Conservation (phyloP, 352 stramenopile genomes). For the Thalassiosira mediterranea region DNA sequence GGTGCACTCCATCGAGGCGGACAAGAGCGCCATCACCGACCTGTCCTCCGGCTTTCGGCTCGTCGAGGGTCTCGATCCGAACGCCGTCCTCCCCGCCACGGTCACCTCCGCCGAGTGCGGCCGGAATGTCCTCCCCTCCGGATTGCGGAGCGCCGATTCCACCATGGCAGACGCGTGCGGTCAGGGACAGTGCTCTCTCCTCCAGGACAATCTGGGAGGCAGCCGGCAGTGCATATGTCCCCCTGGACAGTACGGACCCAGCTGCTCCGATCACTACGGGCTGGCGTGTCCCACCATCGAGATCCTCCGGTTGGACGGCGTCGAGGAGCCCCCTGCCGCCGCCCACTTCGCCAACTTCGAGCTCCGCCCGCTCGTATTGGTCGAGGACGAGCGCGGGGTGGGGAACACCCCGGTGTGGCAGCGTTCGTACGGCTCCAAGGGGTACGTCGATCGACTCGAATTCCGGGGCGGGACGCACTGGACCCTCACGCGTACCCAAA, state of each 20-base stretch:
- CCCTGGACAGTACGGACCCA: neutral
- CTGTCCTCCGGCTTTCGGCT: neutral
- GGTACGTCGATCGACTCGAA: conserved; percentile 7
- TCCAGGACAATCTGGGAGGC: neutral
- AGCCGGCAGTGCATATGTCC: conserved; percentile 9
- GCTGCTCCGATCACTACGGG: conserved; percentile 6
- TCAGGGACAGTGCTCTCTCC: conserved; percentile 3
- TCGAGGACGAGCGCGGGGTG: conserved; percentile 8
- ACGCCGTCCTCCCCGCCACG: neutral
- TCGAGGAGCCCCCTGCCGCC: neutral
- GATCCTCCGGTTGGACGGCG: neutral
- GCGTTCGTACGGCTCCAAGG: neutral
- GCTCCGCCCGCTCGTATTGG: neutral
- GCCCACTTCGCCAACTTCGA: neutral
- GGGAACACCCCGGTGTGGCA: conserved; percentile 14
- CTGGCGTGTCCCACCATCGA: conserved; percentile 3
- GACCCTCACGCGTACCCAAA: conserved; percentile 3
- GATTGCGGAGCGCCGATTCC: neutral
- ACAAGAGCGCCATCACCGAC: neutral
- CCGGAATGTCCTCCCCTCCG: neutral
- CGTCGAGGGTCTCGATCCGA: neutral
- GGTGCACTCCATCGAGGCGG: conserved; percentile 5
- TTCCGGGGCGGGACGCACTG: conserved; percentile 8
- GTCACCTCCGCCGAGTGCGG: neutral
- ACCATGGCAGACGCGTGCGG: neutral